Evolutionary conservation across 805 yeast species (phyloP).

Genomic region (Lipomyces starkeyi): DNA sequence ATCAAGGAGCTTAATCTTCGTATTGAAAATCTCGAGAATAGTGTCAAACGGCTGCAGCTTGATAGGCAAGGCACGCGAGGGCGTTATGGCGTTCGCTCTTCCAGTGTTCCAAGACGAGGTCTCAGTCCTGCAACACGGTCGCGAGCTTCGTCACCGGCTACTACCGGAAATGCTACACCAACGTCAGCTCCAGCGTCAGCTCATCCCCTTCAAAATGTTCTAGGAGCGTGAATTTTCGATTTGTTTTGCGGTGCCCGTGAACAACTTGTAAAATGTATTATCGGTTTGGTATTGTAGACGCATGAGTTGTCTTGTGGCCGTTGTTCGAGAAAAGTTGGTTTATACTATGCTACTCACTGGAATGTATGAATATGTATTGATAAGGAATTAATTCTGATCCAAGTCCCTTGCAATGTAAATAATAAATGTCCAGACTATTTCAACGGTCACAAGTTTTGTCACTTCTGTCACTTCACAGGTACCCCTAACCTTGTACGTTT

Average conservation of each 20-base stretch:
- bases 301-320: neutral
- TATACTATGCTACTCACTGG: neutral
- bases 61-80: constrained; percentile 34
- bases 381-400: constrained; percentile 1
- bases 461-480: no score
- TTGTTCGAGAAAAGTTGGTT: neutral
- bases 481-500: neutral
- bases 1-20: constrained; percentile 42
- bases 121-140: constrained; percentile 34
- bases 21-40: constrained; percentile 44
- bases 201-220: constrained; percentile 14
- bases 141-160: constrained; percentile 35
- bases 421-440: neutral
- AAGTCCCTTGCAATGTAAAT: neutral
- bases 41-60: constrained; percentile 38
- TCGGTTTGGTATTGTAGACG: neutral
- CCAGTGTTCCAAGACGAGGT: constrained; percentile 36
- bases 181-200: constrained; percentile 18
- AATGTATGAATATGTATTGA: neutral
- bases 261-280: neutral
- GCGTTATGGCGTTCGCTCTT: constrained; percentile 39
- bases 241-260: no score
- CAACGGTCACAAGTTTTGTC: neutral
- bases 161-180: constrained; percentile 21
- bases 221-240: neutral